Conservation (phyloP, 108 stramenopile genomes). For the Skeletonema menzelii region DNA sequence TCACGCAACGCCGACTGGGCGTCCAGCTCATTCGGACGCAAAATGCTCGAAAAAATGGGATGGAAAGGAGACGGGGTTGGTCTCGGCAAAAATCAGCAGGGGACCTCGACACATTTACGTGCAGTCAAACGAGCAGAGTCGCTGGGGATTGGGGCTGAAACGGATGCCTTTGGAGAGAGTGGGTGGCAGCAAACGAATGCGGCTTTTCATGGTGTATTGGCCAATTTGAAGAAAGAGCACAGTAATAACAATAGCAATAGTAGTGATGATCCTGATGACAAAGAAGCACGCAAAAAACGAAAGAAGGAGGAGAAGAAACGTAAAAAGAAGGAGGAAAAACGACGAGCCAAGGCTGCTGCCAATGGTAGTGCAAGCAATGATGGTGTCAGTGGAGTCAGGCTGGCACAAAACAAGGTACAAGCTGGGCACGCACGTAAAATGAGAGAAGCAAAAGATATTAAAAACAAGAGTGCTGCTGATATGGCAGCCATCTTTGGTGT, state of each 20-base stretch:
- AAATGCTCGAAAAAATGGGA: constrained; percentile 89
- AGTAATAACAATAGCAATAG: constrained; percentile 2
- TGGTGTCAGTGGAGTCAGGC: constrained; percentile 8
- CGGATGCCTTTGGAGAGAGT: constrained; percentile 51
- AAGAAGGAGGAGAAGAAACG: constrained; percentile 49
- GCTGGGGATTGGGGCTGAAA: constrained; percentile 68
- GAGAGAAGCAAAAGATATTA: constrained; percentile 82
- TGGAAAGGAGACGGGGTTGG: constrained; percentile 86
- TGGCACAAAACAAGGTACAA: constrained; percentile 78
- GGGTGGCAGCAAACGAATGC: constrained; percentile 46
- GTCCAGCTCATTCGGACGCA: constrained; percentile 56
- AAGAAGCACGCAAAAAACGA: constrained; percentile 20
- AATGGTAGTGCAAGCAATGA: constrained; percentile 4
- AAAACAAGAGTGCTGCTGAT: constrained; percentile 61
- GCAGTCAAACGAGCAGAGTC: constrained; percentile 55
- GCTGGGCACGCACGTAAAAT: constrained; percentile 81
- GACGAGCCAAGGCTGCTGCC: constrained; percentile 4
- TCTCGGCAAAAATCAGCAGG: constrained; percentile 80
- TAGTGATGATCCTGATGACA: constrained; percentile 14
- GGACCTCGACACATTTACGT: constrained; percentile 43
- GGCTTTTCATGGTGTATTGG: constrained; percentile 57
- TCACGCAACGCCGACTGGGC: constrained; percentile 78
- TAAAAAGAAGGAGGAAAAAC: constrained; percentile 46
- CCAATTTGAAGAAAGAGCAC: constrained; percentile 33
- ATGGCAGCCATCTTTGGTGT: constrained; percentile 86